Evolutionary conservation across 768 basidiomycete genomes (phyloP), one percentile per base, ranked within the genome.

Genomic region (Russula sp.): DNA sequence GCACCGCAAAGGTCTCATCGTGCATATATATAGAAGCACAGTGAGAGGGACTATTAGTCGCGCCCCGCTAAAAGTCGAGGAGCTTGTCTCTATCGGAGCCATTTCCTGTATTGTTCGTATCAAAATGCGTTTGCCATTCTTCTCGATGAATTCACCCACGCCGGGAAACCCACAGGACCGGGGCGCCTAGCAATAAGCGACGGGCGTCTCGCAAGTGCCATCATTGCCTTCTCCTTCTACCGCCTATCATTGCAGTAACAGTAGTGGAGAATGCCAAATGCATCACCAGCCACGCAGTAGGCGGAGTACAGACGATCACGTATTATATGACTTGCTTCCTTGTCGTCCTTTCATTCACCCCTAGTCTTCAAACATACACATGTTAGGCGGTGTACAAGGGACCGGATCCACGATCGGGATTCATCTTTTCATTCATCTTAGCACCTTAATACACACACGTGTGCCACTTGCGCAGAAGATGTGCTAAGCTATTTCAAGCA

Each of bases 21-120:
- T 34, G 20, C 14, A 39, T 61, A 61, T 47, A 42, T 35, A 59
- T 60, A 53, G 51, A 53, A 53, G 35, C 27, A 13, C 22, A 48
- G 20, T 5, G 47, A 48, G 47, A 48, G 47, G 47, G 6, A 48
- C 9, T 10, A n/a, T 18, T 11, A 22, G 55, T 14, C 55, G 55
- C 32, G 45, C 42, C 45, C 40, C 34, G 56, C 56, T 57, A 57
- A 48, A 27, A 22, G 47, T 27, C 4, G 47, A 27, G 20, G 20
- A 10, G 47, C 5, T 44, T 18, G 42, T 14, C 11, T 16, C 18
- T 13, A 44, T 18, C 13, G 44, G 44, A 4, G 18, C 44, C 44
- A 44, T 44, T 44, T n/a, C 16, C 44, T 5, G 5, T 44, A 18
- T 44, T 44, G 44, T n/a, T 47, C 20, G 20, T 11, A 22, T 6